Evolutionary conservation across 2,329 filamentous ascomycete species (phyloP), one percentile per base, ranked within the genome.

Genomic region (Fonsecaea nubica): DNA sequence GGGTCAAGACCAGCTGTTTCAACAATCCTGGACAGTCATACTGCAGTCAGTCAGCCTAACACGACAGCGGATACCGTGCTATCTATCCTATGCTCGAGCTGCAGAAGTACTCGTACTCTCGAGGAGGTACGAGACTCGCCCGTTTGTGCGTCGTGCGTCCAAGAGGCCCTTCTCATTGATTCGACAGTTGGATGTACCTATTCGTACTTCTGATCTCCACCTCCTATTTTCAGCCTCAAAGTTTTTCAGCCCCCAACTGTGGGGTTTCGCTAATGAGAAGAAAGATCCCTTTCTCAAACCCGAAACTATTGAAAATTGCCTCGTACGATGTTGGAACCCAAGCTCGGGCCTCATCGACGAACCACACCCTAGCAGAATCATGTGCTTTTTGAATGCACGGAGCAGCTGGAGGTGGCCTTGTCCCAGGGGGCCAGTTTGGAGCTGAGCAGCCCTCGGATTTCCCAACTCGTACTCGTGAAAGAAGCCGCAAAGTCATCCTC

Each of bases 221-320:
- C 42, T 40, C 58, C 58, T 61, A 53, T 61, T 61, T 35, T 61
- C 32, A 40, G 33, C n/a, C 13, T 48, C 4, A 30, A 48, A 52
- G 45, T 21, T n/a, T 32, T 53, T 61, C 30, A 35, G 58, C 58
- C 58, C 58, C 58, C 18, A 61, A 61, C 13, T 53, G 58, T 32
- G 58, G 58, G 32, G 45, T 38, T 53, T 53, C 32, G 58, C 45
- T 32, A 61, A 59, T 15, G 57, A 12, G n/a, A 21, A 52, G 52
- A 30, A 25, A 40, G 54, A 57, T 52, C 58, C 45, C 15, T 53
- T 57, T 57, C 53, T 15, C 42, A 35, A 53, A 40, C 12, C 40
- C 45, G 42, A 61, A 54, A 35, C 8, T 53, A 33, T 36, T n/a
- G 15, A 53, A 13, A 33, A 25, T 25, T 25, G 25, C 25, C 25